Evolutionary conservation across 192 early-diverging fungal genomes (phyloP).

Genomic region (Lobosporangium transversale): DNA sequence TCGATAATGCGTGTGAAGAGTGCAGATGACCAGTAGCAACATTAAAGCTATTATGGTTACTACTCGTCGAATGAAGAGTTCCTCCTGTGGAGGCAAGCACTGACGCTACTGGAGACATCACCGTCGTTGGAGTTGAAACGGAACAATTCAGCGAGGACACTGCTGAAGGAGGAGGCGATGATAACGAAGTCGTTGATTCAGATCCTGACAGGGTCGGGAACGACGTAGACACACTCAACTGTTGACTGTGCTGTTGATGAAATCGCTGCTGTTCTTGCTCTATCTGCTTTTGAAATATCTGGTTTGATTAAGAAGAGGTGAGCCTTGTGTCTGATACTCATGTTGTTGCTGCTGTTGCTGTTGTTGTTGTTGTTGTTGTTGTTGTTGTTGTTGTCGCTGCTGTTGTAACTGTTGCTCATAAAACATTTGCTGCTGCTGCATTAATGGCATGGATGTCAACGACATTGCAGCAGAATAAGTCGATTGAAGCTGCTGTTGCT

Average conservation of each 20-base stretch:
- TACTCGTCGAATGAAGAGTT: no score
- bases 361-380: no score
- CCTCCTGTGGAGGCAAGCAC: neutral
- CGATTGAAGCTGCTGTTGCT: no score
- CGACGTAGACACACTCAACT: slow-evolving; percentile 8
- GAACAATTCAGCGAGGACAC: slow-evolving; percentile 22
- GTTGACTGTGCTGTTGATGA: slow-evolving; percentile 29
- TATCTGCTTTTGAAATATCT: slow-evolving; percentile 46
- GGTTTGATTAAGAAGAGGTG: slow-evolving; percentile 30
- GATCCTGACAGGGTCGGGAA: slow-evolving; percentile 7
- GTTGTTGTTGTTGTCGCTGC: neutral
- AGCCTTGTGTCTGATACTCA: no score
- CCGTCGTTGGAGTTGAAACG: slow-evolving; percentile 11
- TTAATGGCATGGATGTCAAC: slow-evolving; percentile 15
- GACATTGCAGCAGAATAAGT: slow-evolving; percentile 28
- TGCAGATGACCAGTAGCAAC: neutral
- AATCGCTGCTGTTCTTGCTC: slow-evolving; percentile 40
- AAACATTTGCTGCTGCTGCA: slow-evolving; percentile 14
- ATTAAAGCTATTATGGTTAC: no score
- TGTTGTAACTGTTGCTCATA: slow-evolving; percentile 23
- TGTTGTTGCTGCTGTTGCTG: no score
- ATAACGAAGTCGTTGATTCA: slow-evolving; percentile 7
- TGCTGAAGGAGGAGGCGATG: slow-evolving; percentile 24
- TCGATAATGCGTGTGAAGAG: slow-evolving; percentile 4
- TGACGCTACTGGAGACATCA: slow-evolving; percentile 6